Conservation (phyloP, 1,139 yeast genomes). For the Fermentozyma sake region DNA sequence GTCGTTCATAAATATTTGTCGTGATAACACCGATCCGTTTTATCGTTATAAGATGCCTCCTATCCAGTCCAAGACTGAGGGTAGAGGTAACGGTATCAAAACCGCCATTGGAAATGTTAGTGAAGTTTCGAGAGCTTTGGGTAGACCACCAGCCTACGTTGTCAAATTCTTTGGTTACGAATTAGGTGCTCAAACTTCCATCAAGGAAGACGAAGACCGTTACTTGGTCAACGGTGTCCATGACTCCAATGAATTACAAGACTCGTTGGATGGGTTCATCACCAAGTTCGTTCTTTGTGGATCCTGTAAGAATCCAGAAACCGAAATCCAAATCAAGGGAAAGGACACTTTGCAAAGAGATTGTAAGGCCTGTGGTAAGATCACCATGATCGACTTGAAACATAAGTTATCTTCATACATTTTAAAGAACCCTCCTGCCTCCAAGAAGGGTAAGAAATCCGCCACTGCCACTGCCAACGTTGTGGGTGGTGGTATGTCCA, state of each 20-base stretch:
- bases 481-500: slow-evolving; percentile 82
- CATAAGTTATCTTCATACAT: slow-evolving; percentile 85
- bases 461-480: slow-evolving; percentile 92
- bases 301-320: slow-evolving; percentile 95
- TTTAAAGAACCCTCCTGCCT: slow-evolving; percentile 83
- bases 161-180: slow-evolving; percentile 95
- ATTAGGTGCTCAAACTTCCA: slow-evolving; percentile 92
- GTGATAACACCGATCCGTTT: slow-evolving; percentile 97
- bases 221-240: slow-evolving; percentile 94
- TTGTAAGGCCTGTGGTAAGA: slow-evolving; percentile 97
- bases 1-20: slow-evolving; percentile 91
- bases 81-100: slow-evolving; percentile 98
- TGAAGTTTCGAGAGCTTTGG: slow-evolving; percentile 92
- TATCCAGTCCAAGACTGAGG: slow-evolving; percentile 94
- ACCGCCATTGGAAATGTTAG: slow-evolving; percentile 87
- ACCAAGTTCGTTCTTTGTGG: slow-evolving; percentile 90
- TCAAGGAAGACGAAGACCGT: slow-evolving; percentile 77
- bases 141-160: slow-evolving; percentile 87
- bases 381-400: slow-evolving; percentile 78
- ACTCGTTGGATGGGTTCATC: slow-evolving; percentile 90
- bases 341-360: slow-evolving; percentile 80
- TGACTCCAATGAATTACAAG: slow-evolving; percentile 87
- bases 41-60: slow-evolving; percentile 99
- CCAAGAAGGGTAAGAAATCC: slow-evolving; percentile 57
- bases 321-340: slow-evolving; percentile 79